These are phyloP conservation scores for Clausena lansium DNA, from an alignment of 345 rosid species.

Conservation along the genomic window DNA sequence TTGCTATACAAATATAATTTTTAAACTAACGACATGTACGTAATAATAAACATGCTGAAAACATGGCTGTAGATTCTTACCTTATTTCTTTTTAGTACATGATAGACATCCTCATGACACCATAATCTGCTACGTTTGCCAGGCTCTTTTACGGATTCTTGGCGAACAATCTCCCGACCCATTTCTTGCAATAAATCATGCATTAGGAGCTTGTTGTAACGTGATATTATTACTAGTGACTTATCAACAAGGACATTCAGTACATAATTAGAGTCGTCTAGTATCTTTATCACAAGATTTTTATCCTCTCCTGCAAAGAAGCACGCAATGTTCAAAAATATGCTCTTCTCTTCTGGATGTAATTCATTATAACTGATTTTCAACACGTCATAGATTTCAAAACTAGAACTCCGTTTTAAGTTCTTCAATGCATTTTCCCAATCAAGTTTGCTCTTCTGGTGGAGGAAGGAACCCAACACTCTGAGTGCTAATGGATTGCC, in stretches of 20 bases:
- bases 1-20: not conserved
- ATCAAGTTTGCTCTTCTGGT: not conserved
- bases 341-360: constrained; percentile 7
- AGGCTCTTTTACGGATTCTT: constrained; percentile 3
- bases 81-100: not conserved
- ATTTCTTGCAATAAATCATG: constrained; percentile 43
- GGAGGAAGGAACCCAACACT: constrained; percentile 2
- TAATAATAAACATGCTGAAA: no score
- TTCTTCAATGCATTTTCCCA: not conserved
- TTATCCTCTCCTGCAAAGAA: constrained; percentile 31
- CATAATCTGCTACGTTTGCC: constrained; percentile 19
- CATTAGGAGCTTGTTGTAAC: constrained; percentile 19
- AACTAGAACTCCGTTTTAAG: not conserved
- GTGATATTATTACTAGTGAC: constrained; percentile 28
- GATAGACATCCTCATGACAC: not conserved
- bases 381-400: not conserved
- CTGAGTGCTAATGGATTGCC: constrained; percentile 22
- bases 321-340: constrained; percentile 49
- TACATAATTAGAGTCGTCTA: constrained; percentile 1
- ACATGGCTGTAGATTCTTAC: not conserved
- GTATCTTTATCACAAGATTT: constrained; percentile 19
- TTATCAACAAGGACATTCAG: constrained; percentile 25
- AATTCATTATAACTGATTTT: constrained; percentile 20
- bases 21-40: no score
- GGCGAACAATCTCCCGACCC: constrained; percentile 12